A percentile compares a stretch with the other conserved stretches of the same genome.
Evolutionary conservation across 1,284 basidiomycete genomes (phyloP).

Genomic region (Macrocybe sp.): DNA sequence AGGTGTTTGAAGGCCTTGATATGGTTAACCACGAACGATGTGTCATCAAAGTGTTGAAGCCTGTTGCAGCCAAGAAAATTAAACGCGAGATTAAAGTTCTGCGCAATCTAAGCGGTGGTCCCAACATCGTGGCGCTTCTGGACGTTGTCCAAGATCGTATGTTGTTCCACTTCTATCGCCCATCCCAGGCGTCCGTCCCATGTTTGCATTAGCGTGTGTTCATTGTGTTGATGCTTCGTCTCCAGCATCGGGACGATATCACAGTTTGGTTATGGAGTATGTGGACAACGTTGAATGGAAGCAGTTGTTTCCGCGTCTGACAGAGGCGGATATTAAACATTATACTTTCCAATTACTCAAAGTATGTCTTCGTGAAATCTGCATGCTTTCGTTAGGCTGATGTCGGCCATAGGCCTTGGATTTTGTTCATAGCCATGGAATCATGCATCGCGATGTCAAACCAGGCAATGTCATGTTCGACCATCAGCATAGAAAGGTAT

Average conservation of each 20-base stretch:
- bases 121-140: constrained; percentile 78
- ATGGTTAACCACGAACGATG: constrained; percentile 75
- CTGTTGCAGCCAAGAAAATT: constrained; percentile 90
- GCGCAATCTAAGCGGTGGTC: constrained; percentile 81
- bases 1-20: constrained; percentile 87
- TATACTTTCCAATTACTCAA: constrained; percentile 85
- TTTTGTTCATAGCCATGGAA: constrained; percentile 84
- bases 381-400: constrained; percentile 2
- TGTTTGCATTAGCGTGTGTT: constrained; percentile 1
- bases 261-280: constrained; percentile 83
- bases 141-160: constrained; percentile 76
- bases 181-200: neutral
- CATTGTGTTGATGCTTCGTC: no score
- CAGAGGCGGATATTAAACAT: constrained; percentile 79
- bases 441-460: constrained; percentile 91
- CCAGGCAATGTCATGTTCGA: constrained; percentile 93
- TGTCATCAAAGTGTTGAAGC: constrained; percentile 89
- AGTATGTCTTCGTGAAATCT: constrained; percentile 29
- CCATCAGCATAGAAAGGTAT: constrained; percentile 70
- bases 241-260: constrained; percentile 58
- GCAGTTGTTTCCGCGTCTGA: constrained; percentile 67
- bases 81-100: constrained; percentile 92
- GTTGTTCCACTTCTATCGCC: constrained; percentile 2
- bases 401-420: constrained; percentile 55
- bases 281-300: constrained; percentile 87